These are phyloP conservation scores for Cutaneotrichosporon sp. DNA, from an alignment of 1,284 basidiomycete genomes.

Conservation along the genomic window DNA sequence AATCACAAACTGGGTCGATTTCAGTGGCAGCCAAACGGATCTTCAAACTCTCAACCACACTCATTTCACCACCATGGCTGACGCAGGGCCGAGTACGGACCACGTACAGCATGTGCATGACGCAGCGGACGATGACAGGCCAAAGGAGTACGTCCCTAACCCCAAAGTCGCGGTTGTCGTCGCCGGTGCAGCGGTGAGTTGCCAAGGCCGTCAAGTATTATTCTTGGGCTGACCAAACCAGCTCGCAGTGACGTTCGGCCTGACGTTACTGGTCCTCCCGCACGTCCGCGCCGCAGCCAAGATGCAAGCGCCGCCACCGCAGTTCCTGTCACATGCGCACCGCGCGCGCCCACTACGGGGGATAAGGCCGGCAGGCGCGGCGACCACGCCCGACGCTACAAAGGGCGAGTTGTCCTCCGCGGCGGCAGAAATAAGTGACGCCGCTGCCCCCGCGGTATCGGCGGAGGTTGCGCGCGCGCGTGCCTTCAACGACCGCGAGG, in stretches of 20 bases:
- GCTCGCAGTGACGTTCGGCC: conserved; percentile 36
- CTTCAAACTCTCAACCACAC: background rate
- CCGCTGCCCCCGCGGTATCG: background rate
- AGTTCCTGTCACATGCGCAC: conserved; percentile 28
- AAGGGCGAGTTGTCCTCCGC: too few species aligned
- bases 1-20: background rate
- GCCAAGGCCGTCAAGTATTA: background rate
- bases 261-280: conserved; percentile 34
- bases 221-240: conserved; percentile 6
- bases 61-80: background rate
- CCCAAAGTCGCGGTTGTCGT: conserved; percentile 39
- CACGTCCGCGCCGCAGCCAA: conserved; percentile 33
- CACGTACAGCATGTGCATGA: background rate
- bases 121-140: conserved; percentile 1
- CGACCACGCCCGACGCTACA: background rate
- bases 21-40: too few species aligned
- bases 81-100: background rate
- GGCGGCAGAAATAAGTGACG: too few species aligned
- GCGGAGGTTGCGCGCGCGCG: background rate
- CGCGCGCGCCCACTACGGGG: background rate
- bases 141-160: conserved; percentile 17
- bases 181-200: conserved; percentile 37
- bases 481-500: conserved; percentile 32
- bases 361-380: background rate
- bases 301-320: conserved; percentile 14